phyloP scores from a whole-genome alignment of 345 rosid genomes.

The Mercurialis annua region DNA sequence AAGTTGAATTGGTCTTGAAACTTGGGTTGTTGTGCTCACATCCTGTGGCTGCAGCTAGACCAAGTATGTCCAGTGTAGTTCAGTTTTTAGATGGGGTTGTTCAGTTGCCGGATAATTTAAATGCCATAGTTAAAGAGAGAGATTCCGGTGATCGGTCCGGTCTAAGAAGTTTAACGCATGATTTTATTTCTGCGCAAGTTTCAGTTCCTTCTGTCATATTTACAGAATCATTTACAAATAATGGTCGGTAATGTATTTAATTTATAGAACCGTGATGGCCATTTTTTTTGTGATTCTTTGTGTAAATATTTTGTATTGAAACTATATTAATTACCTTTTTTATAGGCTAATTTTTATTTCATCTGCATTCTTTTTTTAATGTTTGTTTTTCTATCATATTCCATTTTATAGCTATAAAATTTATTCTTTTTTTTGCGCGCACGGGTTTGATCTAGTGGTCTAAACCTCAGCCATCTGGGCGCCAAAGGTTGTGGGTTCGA shows the following conservation, averaged over 20 bases:
- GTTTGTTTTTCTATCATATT: too few relatives aligned
- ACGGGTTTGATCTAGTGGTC: too few relatives aligned
- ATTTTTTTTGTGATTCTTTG: too few relatives aligned
- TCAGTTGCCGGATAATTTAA: neutral
- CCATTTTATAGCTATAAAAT: too few relatives aligned
- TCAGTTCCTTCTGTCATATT: neutral
- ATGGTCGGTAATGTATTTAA: neutral
- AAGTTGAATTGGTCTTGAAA: conserved; percentile 8
- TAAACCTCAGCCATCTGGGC: too few relatives aligned
- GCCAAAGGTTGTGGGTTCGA: too few relatives aligned
- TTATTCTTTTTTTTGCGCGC: too few relatives aligned
- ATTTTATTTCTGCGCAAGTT: neutral
- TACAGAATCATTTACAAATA: neutral
- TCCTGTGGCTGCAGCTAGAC: conserved; percentile 1
- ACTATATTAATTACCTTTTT: too few relatives aligned
- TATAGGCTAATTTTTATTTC: too few relatives aligned
- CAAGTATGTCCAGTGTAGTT: conserved; percentile 3
- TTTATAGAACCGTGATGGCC: too few relatives aligned
- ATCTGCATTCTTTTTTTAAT: too few relatives aligned
- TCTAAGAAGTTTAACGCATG: neutral
- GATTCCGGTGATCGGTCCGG: neutral
- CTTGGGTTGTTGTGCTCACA: conserved; percentile 3
- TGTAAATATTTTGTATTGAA: too few relatives aligned
- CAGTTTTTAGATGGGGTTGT: neutral
- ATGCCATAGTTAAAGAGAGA: neutral